phyloP scores from a whole-genome alignment of 805 yeast genomes.

The Pichia membranifaciens region DNA sequence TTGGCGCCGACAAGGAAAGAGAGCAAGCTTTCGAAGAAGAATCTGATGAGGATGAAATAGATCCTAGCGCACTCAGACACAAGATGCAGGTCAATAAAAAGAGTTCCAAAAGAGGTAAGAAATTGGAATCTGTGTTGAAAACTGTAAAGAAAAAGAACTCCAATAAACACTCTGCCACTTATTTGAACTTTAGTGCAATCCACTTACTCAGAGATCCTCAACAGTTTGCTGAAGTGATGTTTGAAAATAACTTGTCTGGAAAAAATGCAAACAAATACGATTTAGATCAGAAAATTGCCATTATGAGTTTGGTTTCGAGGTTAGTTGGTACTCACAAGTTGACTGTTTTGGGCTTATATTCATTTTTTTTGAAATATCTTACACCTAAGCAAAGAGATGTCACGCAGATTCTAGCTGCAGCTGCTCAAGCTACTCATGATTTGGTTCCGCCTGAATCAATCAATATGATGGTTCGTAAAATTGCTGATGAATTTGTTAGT shows the following conservation, averaged over 20 bases:
- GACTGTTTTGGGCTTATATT: slow-evolving; percentile 82
- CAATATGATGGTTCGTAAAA: slow-evolving; percentile 72
- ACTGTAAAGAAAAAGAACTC: slow-evolving; percentile 58
- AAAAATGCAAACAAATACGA: slow-evolving; percentile 65
- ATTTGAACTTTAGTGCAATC: slow-evolving; percentile 87
- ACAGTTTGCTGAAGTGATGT: slow-evolving; percentile 88
- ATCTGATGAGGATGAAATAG: slow-evolving; percentile 57
- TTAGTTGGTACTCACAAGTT: slow-evolving; percentile 92
- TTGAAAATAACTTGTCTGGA: slow-evolving; percentile 62
- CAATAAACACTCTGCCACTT: slow-evolving; percentile 54
- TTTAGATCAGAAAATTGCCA: slow-evolving; percentile 81
- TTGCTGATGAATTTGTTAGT: slow-evolving; percentile 95
- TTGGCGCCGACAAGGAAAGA: slow-evolving; percentile 93
- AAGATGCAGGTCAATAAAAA: slow-evolving; percentile 80
- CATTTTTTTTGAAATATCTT: slow-evolving; percentile 80
- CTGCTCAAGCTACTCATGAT: slow-evolving; percentile 95
- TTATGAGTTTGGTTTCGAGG: slow-evolving; percentile 83
- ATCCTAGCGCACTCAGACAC: slow-evolving; percentile 69
- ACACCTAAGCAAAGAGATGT: slow-evolving; percentile 94
- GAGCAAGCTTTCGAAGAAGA: slow-evolving; percentile 79
- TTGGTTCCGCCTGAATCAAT: slow-evolving; percentile 94
- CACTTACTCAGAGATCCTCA: slow-evolving; percentile 95
- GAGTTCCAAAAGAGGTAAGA: slow-evolving; percentile 71
- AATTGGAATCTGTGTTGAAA: slow-evolving; percentile 69
- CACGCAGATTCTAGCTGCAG: slow-evolving; percentile 93